Conservation (phyloP, 352 stramenopile species). For the Globisporangium sylvaticum region DNA sequence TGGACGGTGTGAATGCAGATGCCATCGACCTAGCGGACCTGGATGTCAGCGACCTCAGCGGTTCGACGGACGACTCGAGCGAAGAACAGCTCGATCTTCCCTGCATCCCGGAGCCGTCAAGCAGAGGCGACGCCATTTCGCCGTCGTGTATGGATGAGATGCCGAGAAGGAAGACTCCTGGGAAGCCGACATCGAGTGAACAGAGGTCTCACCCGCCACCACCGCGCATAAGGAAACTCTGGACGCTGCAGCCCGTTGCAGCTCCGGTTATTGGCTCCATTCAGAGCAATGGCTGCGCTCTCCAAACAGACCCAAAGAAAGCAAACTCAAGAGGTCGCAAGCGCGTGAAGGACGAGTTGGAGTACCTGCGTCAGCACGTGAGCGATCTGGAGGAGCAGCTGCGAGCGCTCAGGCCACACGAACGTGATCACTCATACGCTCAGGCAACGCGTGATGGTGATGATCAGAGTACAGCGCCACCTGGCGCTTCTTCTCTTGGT, state of each 20-base stretch:
- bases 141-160: neutral
- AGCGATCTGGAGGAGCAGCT: slow-evolving; percentile 6
- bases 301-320: neutral
- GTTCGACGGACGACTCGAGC: neutral
- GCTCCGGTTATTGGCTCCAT: neutral
- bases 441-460: too few species aligned
- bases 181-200: too few species aligned
- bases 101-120: neutral
- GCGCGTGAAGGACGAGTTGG: slow-evolving; percentile 5
- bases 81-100: neutral
- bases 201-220: too few species aligned
- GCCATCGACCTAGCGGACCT: neutral
- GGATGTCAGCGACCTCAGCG: neutral
- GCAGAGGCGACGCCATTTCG: neutral
- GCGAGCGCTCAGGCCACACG: neutral
- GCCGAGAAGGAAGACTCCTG: neutral
- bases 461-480: neutral
- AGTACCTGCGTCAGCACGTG: slow-evolving; percentile 7
- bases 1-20: neutral
- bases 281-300: neutral
- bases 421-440: neutral
- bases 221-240: neutral
- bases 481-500: neutral
- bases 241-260: neutral
- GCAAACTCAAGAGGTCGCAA: neutral